phyloP scores from a whole-genome alignment of 2,329 filamentous ascomycete species.

The Clonostachys sp. region DNA sequence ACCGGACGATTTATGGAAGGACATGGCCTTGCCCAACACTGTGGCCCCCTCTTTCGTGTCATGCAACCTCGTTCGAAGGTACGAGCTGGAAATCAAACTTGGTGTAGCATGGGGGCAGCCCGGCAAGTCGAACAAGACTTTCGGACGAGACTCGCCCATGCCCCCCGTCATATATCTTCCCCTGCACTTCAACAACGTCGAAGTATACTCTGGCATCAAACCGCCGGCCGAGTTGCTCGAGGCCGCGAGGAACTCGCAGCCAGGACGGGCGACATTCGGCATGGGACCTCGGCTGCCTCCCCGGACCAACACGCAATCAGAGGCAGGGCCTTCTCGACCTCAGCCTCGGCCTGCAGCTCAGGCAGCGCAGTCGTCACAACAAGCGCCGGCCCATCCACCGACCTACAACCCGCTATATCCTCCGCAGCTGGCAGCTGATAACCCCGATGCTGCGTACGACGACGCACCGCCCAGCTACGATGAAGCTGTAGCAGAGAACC shows the following conservation, averaged over 20 bases:
- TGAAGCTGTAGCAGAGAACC: conserved; percentile 78
- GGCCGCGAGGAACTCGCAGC: conserved; percentile 35
- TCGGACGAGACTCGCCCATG: background rate
- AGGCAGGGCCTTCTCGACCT: conserved; percentile 10
- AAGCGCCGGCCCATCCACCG: conserved; percentile 17
- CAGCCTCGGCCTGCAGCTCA: conserved; percentile 3
- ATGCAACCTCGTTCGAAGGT: conserved; percentile 79
- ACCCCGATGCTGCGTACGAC: conserved; percentile 45
- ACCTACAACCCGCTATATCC: conserved; percentile 50
- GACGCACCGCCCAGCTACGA: conserved; percentile 95
- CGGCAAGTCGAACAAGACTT: conserved; percentile 12
- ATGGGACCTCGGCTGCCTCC: conserved; percentile 27
- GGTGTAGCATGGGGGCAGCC: conserved; percentile 71
- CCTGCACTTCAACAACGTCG: conserved; percentile 66
- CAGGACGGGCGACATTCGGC: conserved; percentile 26
- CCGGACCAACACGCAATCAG: conserved; percentile 14
- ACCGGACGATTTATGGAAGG: conserved; percentile 69
- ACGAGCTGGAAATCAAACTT: conserved; percentile 78
- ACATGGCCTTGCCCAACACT: conserved; percentile 71
- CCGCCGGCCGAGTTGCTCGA: conserved; percentile 74
- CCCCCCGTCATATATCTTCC: conserved; percentile 60
- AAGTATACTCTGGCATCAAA: conserved; percentile 83
- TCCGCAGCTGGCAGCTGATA: conserved; percentile 44
- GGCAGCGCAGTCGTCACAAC: conserved; percentile 11
- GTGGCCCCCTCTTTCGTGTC: conserved; percentile 83